Evolutionary conservation across 495 filamentous ascomycete genomes (phyloP).

Genomic region (Tetracladium setigerum): DNA sequence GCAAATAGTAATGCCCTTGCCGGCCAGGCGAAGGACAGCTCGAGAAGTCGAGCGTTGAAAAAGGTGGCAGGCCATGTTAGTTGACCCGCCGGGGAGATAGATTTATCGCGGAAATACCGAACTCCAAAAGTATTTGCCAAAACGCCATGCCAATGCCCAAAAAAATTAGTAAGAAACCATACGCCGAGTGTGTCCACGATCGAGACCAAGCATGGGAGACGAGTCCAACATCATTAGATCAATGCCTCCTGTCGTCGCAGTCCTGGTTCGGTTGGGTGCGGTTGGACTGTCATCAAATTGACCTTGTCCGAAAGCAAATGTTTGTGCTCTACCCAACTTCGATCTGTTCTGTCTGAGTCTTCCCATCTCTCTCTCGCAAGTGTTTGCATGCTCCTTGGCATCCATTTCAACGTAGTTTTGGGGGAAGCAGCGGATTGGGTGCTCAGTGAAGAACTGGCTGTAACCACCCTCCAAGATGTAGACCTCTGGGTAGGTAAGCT

Average conservation of each 20-base stretch:
- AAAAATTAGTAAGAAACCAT: constrained; percentile 61
- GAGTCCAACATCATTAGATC: constrained; percentile 42
- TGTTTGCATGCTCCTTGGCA: constrained; percentile 76
- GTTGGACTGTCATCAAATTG: constrained; percentile 74
- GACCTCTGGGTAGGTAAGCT: constrained; percentile 85
- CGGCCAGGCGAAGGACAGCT: constrained; percentile 12
- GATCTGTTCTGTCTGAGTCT: constrained; percentile 70
- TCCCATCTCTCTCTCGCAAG: constrained; percentile 89
- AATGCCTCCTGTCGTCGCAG: constrained; percentile 23
- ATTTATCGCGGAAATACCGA: constrained; percentile 11
- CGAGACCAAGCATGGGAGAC: constrained; percentile 41
- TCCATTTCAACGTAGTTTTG: constrained; percentile 96
- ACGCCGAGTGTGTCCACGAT: constrained; percentile 53
- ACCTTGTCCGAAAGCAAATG: constrained; percentile 80
- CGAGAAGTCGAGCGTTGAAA: constrained; percentile 7
- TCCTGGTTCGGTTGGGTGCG: constrained; percentile 44
- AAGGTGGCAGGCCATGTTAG: constrained; percentile 3
- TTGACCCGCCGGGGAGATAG: constrained; percentile 3
- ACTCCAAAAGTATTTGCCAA: constrained; percentile 14
- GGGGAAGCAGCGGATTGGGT: constrained; percentile 75
- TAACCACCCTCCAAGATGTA: constrained; percentile 98
- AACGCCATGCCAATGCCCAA: constrained; percentile 19
- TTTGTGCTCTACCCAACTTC: constrained; percentile 82
- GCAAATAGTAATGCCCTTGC: constrained; percentile 8
- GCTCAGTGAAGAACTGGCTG: constrained; percentile 76